These are phyloP conservation scores for Entophlyctis helioformis DNA, from an alignment of 192 early-diverging fungal species.

Conservation along the genomic window DNA sequence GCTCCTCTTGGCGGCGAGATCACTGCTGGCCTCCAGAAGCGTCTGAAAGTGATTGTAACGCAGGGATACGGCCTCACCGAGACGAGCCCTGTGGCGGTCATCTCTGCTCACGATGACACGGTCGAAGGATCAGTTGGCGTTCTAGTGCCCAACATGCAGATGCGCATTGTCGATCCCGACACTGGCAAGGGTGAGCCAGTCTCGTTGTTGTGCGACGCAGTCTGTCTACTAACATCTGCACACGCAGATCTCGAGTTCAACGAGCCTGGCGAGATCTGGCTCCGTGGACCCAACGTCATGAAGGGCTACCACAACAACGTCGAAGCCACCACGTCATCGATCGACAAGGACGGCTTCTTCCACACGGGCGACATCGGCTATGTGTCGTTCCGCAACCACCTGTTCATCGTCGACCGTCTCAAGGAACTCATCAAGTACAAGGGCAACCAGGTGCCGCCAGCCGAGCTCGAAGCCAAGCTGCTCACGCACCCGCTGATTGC, in stretches of 20 bases:
- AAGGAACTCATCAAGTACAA: constrained; percentile 95
- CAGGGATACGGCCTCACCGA: constrained; percentile 72
- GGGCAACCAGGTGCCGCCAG: constrained; percentile 70
- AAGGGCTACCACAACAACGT: constrained; percentile 76
- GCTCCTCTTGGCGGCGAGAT: constrained; percentile 69
- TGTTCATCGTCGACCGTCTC: constrained; percentile 63
- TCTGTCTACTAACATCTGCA: too few relatives aligned
- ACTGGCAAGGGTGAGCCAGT: too few relatives aligned
- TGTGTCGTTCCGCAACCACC: constrained; percentile 50
- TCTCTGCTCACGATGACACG: constrained; percentile 12
- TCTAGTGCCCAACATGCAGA: constrained; percentile 58
- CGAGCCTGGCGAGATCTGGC: constrained; percentile 70
- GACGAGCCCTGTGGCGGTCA: constrained; percentile 36
- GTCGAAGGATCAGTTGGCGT: constrained; percentile 52
- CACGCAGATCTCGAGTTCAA: constrained; percentile 39
- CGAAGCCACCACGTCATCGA: constrained; percentile 53
- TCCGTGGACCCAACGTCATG: constrained; percentile 81
- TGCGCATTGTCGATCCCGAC: constrained; percentile 61
- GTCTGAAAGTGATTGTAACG: constrained; percentile 22
- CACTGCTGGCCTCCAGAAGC: constrained; percentile 42
- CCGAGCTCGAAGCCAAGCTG: constrained; percentile 71
- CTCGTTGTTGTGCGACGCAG: too few relatives aligned
- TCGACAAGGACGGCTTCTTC: constrained; percentile 65
- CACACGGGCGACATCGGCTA: constrained; percentile 69
- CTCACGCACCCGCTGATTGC: constrained; percentile 56